Conservation (phyloP, 2,329 filamentous ascomycete genomes). For the Trichoderma sp. region DNA sequence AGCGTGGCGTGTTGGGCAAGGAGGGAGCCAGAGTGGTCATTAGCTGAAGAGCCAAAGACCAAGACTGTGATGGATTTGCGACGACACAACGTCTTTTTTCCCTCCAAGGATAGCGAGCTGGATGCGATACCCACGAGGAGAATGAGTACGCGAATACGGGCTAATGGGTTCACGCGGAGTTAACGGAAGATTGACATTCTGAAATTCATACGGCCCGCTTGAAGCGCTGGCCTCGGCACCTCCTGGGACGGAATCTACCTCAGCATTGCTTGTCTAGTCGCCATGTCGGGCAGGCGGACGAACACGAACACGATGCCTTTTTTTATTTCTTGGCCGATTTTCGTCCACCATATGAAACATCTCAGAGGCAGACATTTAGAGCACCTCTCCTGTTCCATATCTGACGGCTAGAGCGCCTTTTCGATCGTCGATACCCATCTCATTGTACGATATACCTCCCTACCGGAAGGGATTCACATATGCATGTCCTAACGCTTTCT, state of each 20-base stretch:
- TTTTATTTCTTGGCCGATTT: not conserved
- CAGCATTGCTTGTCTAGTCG: not conserved
- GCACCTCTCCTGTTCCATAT: not conserved
- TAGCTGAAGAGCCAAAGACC: constrained; percentile 43
- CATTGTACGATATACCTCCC: constrained; percentile 18
- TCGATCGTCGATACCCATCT: constrained; percentile 17
- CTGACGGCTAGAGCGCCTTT: not conserved
- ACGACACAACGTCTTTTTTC: not conserved
- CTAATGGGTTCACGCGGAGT: constrained; percentile 16
- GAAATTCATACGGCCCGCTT: not conserved
- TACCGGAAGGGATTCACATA: not conserved
- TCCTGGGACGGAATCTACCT: not conserved
- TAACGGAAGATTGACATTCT: constrained; percentile 10
- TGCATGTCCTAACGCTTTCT: constrained; percentile 5
- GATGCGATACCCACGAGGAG: constrained; percentile 15
- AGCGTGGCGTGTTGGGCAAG: constrained; percentile 90
- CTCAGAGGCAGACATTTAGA: not conserved
- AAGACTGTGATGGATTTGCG: not conserved
- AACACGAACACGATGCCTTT: not conserved
- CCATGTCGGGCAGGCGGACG: not conserved
- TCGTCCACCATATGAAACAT: not conserved
- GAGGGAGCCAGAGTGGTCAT: constrained; percentile 86
- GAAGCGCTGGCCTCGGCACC: not conserved
- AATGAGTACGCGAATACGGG: constrained; percentile 13
- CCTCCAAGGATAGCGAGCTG: not conserved